Conservation (phyloP, 495 filamentous ascomycete genomes). For the Sordaria brevicollis region DNA sequence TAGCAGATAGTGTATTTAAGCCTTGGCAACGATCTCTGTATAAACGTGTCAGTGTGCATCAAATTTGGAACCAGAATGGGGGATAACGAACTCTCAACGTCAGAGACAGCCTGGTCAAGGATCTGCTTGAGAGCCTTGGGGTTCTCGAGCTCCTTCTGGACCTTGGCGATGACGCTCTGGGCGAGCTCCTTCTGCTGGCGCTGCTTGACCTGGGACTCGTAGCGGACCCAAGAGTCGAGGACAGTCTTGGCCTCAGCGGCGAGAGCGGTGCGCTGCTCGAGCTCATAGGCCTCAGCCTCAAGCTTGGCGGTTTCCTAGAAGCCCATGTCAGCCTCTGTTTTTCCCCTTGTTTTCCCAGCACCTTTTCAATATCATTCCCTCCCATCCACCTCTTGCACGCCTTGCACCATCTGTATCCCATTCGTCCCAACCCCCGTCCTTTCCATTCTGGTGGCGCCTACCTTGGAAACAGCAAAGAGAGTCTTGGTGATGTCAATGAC, state of each 20-base stretch:
- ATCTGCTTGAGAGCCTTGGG: constrained; percentile 92
- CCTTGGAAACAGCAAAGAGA: constrained; percentile 97
- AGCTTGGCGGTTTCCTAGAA: constrained; percentile 87
- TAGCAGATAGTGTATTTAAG: constrained; percentile 29
- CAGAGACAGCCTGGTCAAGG: constrained; percentile 84
- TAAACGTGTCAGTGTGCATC: constrained; percentile 13
- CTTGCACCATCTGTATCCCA: background rate
- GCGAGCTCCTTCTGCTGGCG: constrained; percentile 94
- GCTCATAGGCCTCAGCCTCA: constrained; percentile 90
- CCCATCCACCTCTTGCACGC: background rate
- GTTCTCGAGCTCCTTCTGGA: constrained; percentile 95
- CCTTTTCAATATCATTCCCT: background rate
- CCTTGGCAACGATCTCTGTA: constrained; percentile 44
- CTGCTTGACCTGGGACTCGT: constrained; percentile 97
- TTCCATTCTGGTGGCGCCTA: constrained; percentile 24
- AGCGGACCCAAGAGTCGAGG: constrained; percentile 96
- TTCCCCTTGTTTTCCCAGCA: background rate
- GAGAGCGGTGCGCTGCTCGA: constrained; percentile 87
- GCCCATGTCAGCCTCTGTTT: constrained; percentile 5
- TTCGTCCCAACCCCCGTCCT: background rate
- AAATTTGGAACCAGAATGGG: background rate
- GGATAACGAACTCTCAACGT: constrained; percentile 82
- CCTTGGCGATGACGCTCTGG: constrained; percentile 85
- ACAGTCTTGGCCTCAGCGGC: constrained; percentile 88
- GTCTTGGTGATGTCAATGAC: constrained; percentile 95